A percentile compares a stretch with the other conserved stretches of the same genome.
Evolutionary conservation across 495 filamentous ascomycete genomes (phyloP).

Genomic region (Talaromyces borbonicus): DNA sequence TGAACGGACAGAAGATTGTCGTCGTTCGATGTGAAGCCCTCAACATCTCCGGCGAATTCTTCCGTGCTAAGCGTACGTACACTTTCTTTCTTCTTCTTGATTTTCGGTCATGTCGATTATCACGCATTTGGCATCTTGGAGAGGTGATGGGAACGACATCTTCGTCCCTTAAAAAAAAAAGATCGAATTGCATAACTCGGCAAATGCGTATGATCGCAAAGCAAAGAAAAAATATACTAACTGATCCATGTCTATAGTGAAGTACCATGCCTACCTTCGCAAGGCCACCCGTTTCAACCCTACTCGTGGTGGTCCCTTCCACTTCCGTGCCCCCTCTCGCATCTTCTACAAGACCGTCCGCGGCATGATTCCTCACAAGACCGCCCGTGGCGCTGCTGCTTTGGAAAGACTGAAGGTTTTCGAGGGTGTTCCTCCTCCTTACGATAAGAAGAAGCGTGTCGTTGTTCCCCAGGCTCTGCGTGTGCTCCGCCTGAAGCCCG

Average conservation of each 20-base stretch:
- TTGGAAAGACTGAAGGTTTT: conserved; percentile 98
- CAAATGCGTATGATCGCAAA: not conserved
- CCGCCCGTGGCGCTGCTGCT: conserved; percentile 88
- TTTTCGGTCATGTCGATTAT: conserved; percentile 7
- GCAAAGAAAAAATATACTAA: conserved; percentile 20
- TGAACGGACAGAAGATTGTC: conserved; percentile 98
- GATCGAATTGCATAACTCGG: not conserved
- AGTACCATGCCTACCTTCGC: conserved; percentile 99
- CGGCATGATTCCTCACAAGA: conserved; percentile 99
- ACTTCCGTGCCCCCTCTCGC: conserved; percentile 96
- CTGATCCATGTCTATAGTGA: conserved; percentile 55
- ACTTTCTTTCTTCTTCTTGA: conserved; percentile 11
- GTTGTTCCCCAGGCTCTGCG: conserved; percentile 97
- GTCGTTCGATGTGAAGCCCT: conserved; percentile 97
- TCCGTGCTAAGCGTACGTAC: conserved; percentile 96
- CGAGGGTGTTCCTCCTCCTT: conserved; percentile 97
- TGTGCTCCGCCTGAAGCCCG: conserved; percentile 88
- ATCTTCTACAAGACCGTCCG: conserved; percentile 99
- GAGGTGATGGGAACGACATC: no score
- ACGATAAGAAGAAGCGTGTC: conserved; percentile 99
- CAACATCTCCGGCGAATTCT: conserved; percentile 99
- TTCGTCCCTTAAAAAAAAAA: not conserved
- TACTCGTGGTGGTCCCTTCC: conserved; percentile 97
- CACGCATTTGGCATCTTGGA: no score
- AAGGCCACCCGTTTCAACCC: conserved; percentile 99